Evolutionary conservation across 352 stramenopile species (phyloP).

Genomic region (Thraustotheca clavata): DNA sequence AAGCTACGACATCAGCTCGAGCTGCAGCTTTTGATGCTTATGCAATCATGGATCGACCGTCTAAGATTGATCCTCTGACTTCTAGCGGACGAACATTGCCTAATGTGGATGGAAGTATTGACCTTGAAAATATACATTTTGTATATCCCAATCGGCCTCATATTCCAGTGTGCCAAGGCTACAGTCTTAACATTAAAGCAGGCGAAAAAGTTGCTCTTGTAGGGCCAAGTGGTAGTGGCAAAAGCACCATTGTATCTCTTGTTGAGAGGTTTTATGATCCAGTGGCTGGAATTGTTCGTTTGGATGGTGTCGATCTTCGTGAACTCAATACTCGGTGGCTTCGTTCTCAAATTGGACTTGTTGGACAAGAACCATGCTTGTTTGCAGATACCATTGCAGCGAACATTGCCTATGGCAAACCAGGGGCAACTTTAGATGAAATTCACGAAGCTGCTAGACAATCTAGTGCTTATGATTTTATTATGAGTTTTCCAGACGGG

Average conservation of each 20-base stretch:
- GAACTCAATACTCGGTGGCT: conserved; percentile 57
- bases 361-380: conserved; percentile 89
- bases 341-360: conserved; percentile 71
- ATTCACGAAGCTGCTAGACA: conserved; percentile 61
- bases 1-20: conserved; percentile 21
- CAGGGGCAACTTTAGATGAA: conserved; percentile 53
- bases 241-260: conserved; percentile 61
- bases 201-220: conserved; percentile 72
- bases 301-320: conserved; percentile 51
- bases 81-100: neutral
- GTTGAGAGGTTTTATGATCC: conserved; percentile 69
- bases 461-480: conserved; percentile 90
- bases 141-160: conserved; percentile 53
- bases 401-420: conserved; percentile 71
- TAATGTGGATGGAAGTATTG: conserved; percentile 25
- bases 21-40: conserved; percentile 17
- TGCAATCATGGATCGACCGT: conserved; percentile 13
- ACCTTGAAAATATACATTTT: conserved; percentile 55
- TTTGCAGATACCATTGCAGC: conserved; percentile 71
- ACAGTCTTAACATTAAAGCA: conserved; percentile 48
- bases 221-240: conserved; percentile 54
- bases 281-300: conserved; percentile 26
- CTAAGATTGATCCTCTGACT: conserved; percentile 15
- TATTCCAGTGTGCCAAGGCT: conserved; percentile 36
- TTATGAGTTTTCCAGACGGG: conserved; percentile 76